Conservation (phyloP, 371 early-diverging fungal genomes). For the Rhizopus sp. region DNA sequence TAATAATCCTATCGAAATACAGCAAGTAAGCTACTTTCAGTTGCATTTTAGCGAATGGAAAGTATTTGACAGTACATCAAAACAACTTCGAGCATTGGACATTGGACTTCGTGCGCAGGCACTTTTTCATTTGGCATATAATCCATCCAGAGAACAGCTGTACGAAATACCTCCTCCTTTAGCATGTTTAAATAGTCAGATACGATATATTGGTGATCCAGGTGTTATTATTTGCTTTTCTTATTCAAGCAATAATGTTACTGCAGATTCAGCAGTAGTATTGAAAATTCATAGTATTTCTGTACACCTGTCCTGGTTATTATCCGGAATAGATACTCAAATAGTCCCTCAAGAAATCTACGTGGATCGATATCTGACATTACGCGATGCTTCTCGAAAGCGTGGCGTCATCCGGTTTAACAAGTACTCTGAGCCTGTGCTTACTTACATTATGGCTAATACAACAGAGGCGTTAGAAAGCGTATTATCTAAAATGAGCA, state of each 20-base stretch:
- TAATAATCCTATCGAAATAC: constrained; percentile 1
- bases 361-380: constrained; percentile 10
- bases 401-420: not conserved
- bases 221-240: constrained; percentile 26
- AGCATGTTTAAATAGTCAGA: not conserved
- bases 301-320: constrained; percentile 32
- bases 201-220: constrained; percentile 33
- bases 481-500: not conserved
- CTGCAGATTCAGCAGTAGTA: not conserved
- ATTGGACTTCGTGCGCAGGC: constrained; percentile 22
- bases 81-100: not conserved
- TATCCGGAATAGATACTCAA: constrained; percentile 27
- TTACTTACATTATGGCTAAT: constrained; percentile 2
- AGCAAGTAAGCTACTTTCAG: constrained; percentile 7
- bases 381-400: not conserved
- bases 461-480: not conserved
- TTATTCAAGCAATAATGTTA: not conserved
- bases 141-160: constrained; percentile 29
- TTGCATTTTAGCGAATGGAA: constrained; percentile 29
- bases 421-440: constrained; percentile 9
- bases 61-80: not conserved
- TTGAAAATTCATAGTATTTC: constrained; percentile 2
- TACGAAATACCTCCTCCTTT: constrained; percentile 20
- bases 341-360: constrained; percentile 28
- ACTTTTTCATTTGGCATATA: constrained; percentile 33